phyloP scores from a whole-genome alignment of 108 stramenopile genomes.

The Pseudonitzschia pungens region DNA sequence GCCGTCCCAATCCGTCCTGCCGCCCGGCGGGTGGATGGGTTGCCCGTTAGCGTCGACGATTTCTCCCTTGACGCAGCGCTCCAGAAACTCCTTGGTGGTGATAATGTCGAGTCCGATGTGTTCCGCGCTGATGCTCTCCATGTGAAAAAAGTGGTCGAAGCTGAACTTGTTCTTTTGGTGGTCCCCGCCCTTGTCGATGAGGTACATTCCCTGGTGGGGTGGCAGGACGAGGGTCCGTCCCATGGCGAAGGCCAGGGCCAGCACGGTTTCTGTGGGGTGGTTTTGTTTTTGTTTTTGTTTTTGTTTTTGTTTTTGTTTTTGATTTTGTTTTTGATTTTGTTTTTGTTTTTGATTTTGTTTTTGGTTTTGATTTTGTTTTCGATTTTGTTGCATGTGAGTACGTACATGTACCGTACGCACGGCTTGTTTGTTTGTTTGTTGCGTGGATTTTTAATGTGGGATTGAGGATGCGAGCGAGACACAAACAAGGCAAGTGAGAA shows the following conservation, averaged over 20 bases:
- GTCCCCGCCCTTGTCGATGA: conserved; percentile 73
- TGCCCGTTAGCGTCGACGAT: conserved; percentile 44
- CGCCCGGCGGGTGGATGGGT: conserved; percentile 56
- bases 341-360: background rate
- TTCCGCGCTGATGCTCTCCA: conserved; percentile 59
- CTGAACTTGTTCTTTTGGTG: conserved; percentile 60
- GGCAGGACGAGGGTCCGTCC: conserved; percentile 92
- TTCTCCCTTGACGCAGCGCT: conserved; percentile 68
- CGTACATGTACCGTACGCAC: no score
- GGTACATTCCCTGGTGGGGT: conserved; percentile 82
- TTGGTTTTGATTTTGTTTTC: no score
- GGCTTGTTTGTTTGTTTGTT: no score
- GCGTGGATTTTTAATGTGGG: no score
- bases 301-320: background rate
- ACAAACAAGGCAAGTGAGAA: no score
- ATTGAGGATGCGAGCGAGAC: no score
- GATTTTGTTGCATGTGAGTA: no score
- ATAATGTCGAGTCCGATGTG: conserved; percentile 78
- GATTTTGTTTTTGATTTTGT: background rate
- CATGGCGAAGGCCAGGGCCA: conserved; percentile 84
- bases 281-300: background rate
- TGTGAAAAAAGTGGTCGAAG: conserved; percentile 77
- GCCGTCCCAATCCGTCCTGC: conserved; percentile 70
- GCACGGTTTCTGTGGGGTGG: conserved; percentile 70
- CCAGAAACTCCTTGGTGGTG: conserved; percentile 65